phyloP scores from a whole-genome alignment of 2,329 filamentous ascomycete species.

The Fusarium pseudonygamai region DNA sequence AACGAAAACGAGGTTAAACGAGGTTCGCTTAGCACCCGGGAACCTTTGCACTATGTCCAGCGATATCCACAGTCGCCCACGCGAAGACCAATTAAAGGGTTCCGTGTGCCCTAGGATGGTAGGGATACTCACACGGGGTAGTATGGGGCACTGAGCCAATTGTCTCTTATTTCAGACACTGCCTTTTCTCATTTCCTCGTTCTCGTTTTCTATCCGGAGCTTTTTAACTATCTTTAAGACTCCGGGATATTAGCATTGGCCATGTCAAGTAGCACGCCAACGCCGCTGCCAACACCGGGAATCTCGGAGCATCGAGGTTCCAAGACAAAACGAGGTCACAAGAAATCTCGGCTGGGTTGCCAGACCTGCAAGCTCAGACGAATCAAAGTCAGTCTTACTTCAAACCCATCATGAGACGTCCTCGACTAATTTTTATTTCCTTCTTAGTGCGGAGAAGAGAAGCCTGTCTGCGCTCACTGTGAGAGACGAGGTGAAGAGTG shows the following conservation, averaged over 20 bases:
- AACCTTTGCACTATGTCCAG: too few relatives aligned
- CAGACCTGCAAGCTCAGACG: not conserved
- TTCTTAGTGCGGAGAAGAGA: not conserved
- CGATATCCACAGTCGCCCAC: too few relatives aligned
- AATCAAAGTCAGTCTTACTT: not conserved
- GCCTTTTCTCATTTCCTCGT: not conserved
- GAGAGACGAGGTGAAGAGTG: not conserved
- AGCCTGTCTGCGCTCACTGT: not conserved
- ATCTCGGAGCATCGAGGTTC: not conserved
- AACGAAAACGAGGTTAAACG: not conserved
- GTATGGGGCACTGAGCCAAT: too few relatives aligned
- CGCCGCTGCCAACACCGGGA: not conserved
- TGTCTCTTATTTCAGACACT: too few relatives aligned
- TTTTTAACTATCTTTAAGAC: too few relatives aligned
- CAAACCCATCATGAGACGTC: too few relatives aligned
- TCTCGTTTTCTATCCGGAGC: not conserved
- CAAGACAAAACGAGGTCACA: not conserved
- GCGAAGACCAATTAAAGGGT: too few relatives aligned
- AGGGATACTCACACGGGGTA: too few relatives aligned
- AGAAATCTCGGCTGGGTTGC: not conserved
- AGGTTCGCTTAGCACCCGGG: not conserved
- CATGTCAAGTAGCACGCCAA: not conserved
- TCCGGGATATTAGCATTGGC: fast-evolving
- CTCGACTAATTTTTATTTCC: too few relatives aligned
- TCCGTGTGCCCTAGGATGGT: too few relatives aligned